Conservation (phyloP, 768 basidiomycete species). For the Pleurotus eryngii region DNA sequence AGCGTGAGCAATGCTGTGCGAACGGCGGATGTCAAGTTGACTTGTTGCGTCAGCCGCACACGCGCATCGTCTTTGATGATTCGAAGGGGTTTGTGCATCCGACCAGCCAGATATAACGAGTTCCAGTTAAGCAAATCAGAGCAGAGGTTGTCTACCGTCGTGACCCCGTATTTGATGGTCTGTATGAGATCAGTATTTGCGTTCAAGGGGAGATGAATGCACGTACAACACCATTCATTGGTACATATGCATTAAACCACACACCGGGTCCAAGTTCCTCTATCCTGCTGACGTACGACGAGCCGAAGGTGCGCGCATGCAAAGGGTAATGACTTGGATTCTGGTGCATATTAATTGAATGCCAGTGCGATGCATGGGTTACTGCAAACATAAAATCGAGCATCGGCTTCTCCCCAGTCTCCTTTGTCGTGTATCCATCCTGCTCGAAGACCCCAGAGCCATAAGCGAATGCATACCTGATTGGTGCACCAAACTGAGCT, state of each 20-base stretch:
- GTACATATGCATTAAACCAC: constrained; percentile 94
- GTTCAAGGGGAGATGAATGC: neutral
- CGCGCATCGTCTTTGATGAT: constrained; percentile 93
- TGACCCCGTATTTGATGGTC: constrained; percentile 97
- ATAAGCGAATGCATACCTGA: constrained; percentile 97
- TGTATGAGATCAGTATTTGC: constrained; percentile 24
- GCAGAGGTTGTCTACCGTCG: constrained; percentile 86
- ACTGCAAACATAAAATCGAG: constrained; percentile 97
- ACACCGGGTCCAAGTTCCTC: constrained; percentile 80
- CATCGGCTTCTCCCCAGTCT: constrained; percentile 57
- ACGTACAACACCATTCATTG: constrained; percentile 81
- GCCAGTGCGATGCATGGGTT: constrained; percentile 89
- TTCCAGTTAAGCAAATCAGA: constrained; percentile 92
- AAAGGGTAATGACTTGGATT: constrained; percentile 89
- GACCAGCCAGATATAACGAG: constrained; percentile 88
- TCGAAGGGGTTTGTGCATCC: constrained; percentile 96
- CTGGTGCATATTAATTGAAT: constrained; percentile 93
- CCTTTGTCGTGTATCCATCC: constrained; percentile 58
- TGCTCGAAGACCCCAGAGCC: constrained; percentile 96
- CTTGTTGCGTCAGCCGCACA: constrained; percentile 87
- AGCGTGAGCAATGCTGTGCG: constrained; percentile 87
- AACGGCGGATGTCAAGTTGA: constrained; percentile 88
- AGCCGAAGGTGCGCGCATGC: constrained; percentile 81
- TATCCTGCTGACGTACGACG: constrained; percentile 73
- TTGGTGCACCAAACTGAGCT: constrained; percentile 79